Conservation (phyloP, 2,329 filamentous ascomycete genomes). For the Cladosporium oxysporum region DNA sequence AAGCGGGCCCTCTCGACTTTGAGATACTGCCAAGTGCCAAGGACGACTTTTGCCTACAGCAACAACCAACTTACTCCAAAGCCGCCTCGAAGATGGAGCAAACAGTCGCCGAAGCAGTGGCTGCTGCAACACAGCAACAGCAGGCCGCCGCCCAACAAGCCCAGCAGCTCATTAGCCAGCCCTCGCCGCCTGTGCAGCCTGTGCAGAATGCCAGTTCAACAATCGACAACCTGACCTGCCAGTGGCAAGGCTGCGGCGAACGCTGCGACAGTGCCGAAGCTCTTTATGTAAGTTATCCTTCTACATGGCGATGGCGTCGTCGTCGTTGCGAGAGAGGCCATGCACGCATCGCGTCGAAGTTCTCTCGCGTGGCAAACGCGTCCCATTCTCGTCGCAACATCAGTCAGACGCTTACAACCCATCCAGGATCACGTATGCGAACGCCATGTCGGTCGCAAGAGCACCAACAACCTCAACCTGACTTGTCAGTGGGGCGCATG, state of each 20-base stretch:
- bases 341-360: not conserved
- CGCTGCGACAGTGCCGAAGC: constrained; percentile 59
- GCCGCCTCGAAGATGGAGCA: not conserved
- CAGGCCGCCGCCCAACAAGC: constrained; percentile 34
- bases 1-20: not conserved
- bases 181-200: constrained; percentile 34
- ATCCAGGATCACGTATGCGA: constrained; percentile 93
- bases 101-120: constrained; percentile 14
- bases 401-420: constrained; percentile 19
- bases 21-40: constrained; percentile 12
- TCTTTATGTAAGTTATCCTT: constrained; percentile 58
- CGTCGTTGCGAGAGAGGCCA: not conserved
- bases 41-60: not conserved
- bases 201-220: constrained; percentile 34
- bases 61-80: not conserved
- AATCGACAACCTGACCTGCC: constrained; percentile 55
- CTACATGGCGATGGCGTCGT: not conserved
- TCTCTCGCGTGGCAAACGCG: not conserved
- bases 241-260: constrained; percentile 65
- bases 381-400: not conserved
- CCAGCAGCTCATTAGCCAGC: constrained; percentile 25
- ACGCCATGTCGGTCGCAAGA: constrained; percentile 96
- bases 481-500: constrained; percentile 98
- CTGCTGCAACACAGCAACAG: constrained; percentile 14
- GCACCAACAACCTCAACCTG: constrained; percentile 96